Evolutionary conservation across 257 asterid species (phyloP).

Genomic region (Orobanche coerulescens): DNA sequence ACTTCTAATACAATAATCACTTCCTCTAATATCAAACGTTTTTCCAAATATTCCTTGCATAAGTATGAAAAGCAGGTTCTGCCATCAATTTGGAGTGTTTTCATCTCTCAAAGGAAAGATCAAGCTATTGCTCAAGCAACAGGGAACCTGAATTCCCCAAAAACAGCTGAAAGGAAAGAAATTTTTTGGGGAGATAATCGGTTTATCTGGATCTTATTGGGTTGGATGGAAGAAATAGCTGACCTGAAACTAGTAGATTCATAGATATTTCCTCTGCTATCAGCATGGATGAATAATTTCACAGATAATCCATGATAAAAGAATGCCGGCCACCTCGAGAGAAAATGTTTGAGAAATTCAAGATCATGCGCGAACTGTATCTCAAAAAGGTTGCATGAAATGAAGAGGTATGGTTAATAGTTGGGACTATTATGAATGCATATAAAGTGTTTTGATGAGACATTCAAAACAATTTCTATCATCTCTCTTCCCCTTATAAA

Average conservation of each 20-base stretch:
- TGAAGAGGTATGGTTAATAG: no score
- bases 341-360: slow-evolving; percentile 42
- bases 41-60: not conserved
- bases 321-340: slow-evolving; percentile 57
- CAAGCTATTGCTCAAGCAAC: slow-evolving; percentile 28
- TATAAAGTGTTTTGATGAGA: no score
- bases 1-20: no score
- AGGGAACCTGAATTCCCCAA: slow-evolving; percentile 34
- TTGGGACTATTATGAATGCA: no score
- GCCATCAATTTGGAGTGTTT: slow-evolving; percentile 32
- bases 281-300: slow-evolving; percentile 45
- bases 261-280: slow-evolving; percentile 36
- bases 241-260: slow-evolving; percentile 34
- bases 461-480: no score
- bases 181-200: slow-evolving; percentile 46
- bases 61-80: slow-evolving; percentile 30
- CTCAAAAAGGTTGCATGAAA: slow-evolving; percentile 25
- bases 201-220: slow-evolving; percentile 51
- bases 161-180: slow-evolving; percentile 47
- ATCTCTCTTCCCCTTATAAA: no score
- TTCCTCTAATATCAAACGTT: no score
- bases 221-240: slow-evolving; percentile 50
- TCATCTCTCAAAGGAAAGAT: slow-evolving; percentile 31
- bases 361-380: slow-evolving; percentile 28
- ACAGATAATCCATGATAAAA: slow-evolving; percentile 38